Conservation (phyloP, 441 rosid genomes). For the Bocquillonia castaneifolia region DNA sequence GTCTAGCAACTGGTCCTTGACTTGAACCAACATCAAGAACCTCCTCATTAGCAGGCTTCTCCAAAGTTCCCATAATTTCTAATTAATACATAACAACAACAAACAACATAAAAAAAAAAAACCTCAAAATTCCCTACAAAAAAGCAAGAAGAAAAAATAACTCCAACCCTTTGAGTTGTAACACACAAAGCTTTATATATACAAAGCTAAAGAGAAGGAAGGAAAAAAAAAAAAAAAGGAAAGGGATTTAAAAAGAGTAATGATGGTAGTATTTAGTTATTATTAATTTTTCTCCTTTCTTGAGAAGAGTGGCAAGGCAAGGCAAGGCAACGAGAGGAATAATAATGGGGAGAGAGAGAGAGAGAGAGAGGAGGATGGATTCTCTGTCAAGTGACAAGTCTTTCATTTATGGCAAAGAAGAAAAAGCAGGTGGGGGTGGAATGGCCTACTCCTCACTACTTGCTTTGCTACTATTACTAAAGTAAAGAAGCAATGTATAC, state of each 20-base stretch:
- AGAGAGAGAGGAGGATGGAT: not conserved
- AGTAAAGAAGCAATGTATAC: too few species aligned
- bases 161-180: not conserved
- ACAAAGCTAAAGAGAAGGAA: not conserved
- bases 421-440: not conserved
- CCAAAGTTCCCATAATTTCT: slow-evolving; percentile 9
- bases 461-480: not conserved
- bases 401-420: slow-evolving; percentile 27
- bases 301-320: slow-evolving; percentile 24
- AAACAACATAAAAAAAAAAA: not conserved
- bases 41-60: slow-evolving; percentile 17
- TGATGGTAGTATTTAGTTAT: not conserved
- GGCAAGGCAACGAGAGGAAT: too few species aligned
- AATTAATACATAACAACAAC: not conserved
- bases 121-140: not conserved
- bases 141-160: not conserved
- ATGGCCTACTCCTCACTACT: slow-evolving; percentile 16
- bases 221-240: not conserved
- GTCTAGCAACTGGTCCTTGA: not conserved
- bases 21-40: slow-evolving; percentile 9
- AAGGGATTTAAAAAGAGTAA: not conserved
- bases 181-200: too few species aligned
- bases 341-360: not conserved
- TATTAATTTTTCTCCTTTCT: slow-evolving; percentile 13
- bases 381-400: too few species aligned